Evolutionary conservation across 2,329 filamentous ascomycete genomes (phyloP), one percentile per base, ranked within the genome.

Genomic region (Aspergillus quadricinctus): DNA sequence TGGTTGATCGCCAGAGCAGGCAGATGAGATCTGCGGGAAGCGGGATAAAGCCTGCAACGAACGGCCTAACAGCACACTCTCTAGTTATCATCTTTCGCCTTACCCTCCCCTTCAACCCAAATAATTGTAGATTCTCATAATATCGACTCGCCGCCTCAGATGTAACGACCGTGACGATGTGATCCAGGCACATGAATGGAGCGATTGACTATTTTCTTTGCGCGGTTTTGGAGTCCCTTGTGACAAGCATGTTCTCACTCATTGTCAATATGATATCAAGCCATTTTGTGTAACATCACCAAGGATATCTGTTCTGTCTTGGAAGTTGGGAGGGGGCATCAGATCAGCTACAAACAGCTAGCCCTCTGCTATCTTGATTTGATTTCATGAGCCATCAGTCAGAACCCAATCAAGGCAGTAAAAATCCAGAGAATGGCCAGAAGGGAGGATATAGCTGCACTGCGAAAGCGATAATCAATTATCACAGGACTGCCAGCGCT

Each of bases 1-100:
- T 99, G 94, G 90, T 81, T 99, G 72, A 93, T 99, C 74, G 93
- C 92, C 65, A 89, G 90, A 73, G 88, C 92, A 61, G 90, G 82
- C 71, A 87, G 87, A 77, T 92, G 77, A 84, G 43, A 9, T 17
- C 19, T 23, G 14, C 23, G 23, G 23, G 23, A 23, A 40, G 45
- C 49, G 43, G 25, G 40, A 11, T 21, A 21, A 46, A 35, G 19
- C 19, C 23, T 28, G 23, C 21, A 48, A 21, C n/a, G 35, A 48
- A 48, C 43, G 23, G 46, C 43, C 37, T 35, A 53, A 28, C 50
- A 43, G 49, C 54, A 49, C 48, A 50, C 53, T 25, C 46, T 54
- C 50, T 56, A 49, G 50, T 29, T 57, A 49, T 50, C 55, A 60
- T 58, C 52, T 53, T 40, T 59, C 48, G 2, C 37, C 43, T 48